phyloP scores from a whole-genome alignment of 106 monocot genomes.

The Gastrodia elata region DNA sequence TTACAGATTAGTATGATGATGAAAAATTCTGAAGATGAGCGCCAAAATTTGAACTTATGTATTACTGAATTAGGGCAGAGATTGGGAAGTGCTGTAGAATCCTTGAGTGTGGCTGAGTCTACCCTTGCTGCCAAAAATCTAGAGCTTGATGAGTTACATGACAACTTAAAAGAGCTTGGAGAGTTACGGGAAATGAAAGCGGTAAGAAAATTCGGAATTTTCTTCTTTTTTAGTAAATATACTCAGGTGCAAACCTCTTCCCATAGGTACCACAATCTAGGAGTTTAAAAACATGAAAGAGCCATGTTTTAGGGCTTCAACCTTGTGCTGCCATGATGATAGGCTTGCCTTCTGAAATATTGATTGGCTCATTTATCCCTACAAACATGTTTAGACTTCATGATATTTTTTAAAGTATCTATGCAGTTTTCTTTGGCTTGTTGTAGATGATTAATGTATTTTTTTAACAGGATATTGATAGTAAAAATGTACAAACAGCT shows the following conservation, averaged over 20 bases:
- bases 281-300: background rate
- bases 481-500: constrained; percentile 94
- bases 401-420: background rate
- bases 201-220: constrained; percentile 21
- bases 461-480: constrained; percentile 70
- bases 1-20: constrained; percentile 41
- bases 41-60: constrained; percentile 25
- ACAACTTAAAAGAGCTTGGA: constrained; percentile 69
- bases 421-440: background rate
- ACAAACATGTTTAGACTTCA: background rate
- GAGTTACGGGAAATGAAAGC: constrained; percentile 91
- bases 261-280: background rate
- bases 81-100: constrained; percentile 26
- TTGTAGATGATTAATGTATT: background rate
- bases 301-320: background rate
- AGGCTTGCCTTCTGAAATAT: background rate
- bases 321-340: background rate
- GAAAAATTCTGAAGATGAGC: constrained; percentile 53
- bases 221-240: background rate
- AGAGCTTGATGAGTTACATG: constrained; percentile 59
- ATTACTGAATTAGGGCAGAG: constrained; percentile 64
- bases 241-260: background rate
- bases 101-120: constrained; percentile 50
- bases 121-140: constrained; percentile 40
- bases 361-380: background rate